Conservation (phyloP, 2,329 filamentous ascomycete genomes). For the Exophiala calicioides region DNA sequence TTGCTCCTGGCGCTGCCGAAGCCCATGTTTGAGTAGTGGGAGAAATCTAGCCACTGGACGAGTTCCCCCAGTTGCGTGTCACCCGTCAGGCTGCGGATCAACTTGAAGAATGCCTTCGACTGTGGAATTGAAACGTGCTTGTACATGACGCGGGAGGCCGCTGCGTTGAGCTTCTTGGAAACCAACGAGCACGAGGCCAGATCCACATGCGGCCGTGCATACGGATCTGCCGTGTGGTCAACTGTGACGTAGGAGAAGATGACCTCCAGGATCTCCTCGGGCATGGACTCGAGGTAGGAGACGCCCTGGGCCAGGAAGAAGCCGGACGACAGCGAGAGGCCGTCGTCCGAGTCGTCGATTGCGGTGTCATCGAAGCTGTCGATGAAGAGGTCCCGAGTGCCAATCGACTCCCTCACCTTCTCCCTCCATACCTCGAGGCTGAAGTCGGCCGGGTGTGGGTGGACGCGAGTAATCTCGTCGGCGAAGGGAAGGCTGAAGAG, state of each 20-base stretch:
- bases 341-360: constrained; percentile 27
- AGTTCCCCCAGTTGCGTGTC: constrained; percentile 72
- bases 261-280: constrained; percentile 54
- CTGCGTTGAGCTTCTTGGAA: constrained; percentile 72
- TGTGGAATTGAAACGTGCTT: constrained; percentile 79
- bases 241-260: constrained; percentile 74
- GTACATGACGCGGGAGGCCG: constrained; percentile 74
- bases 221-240: constrained; percentile 73
- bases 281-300: constrained; percentile 27
- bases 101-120: constrained; percentile 80
- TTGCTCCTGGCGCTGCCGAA: constrained; percentile 74
- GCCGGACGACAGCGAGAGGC: constrained; percentile 3
- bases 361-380: constrained; percentile 17
- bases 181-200: constrained; percentile 73
- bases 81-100: constrained; percentile 66
- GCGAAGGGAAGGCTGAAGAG: constrained; percentile 27
- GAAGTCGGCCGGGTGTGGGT: constrained; percentile 22
- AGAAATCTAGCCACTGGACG: constrained; percentile 78
- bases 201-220: constrained; percentile 75
- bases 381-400: constrained; percentile 9
- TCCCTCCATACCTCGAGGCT: constrained; percentile 30
- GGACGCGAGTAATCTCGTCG: constrained; percentile 23
- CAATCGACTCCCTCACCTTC: constrained; percentile 24
- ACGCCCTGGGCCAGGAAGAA: background rate
- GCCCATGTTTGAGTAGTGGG: constrained; percentile 79